phyloP scores from a whole-genome alignment of 257 asterid genomes.

The Solanum lignicaule region DNA sequence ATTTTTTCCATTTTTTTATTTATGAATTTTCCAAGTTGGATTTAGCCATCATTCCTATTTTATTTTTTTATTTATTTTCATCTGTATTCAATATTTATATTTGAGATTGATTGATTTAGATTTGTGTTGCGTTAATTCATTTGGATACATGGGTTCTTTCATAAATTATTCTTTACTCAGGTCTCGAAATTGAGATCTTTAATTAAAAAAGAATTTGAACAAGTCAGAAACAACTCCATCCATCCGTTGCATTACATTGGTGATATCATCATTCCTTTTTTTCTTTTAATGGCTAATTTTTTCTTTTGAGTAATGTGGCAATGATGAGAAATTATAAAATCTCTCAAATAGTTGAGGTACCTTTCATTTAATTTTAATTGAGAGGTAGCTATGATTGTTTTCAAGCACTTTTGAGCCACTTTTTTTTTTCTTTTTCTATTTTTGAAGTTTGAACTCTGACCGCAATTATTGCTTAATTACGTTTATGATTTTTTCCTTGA shows the following conservation, averaged over 20 bases:
- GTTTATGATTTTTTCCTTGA: background rate
- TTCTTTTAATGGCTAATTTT: background rate
- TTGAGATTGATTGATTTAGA: background rate
- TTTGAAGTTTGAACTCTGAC: background rate
- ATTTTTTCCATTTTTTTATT: background rate
- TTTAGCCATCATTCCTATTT: too few species aligned
- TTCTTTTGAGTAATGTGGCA: background rate
- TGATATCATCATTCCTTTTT: background rate
- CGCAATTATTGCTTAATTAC: background rate
- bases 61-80: background rate
- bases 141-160: too few species aligned
- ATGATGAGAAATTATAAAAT: background rate
- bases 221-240: too few species aligned
- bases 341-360: background rate
- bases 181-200: background rate
- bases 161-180: too few species aligned
- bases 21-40: background rate
- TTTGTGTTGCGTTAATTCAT: too few species aligned
- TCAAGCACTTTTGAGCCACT: constrained; percentile 1
- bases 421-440: background rate
- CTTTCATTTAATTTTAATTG: background rate
- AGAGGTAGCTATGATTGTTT: background rate
- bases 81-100: background rate
- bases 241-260: too few species aligned
- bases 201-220: too few species aligned